A percentile compares a stretch with the other conserved stretches of the same genome.
Conservation (phyloP, 2,329 filamentous ascomycete genomes). For the Phaeophleospora eucalypticola region DNA sequence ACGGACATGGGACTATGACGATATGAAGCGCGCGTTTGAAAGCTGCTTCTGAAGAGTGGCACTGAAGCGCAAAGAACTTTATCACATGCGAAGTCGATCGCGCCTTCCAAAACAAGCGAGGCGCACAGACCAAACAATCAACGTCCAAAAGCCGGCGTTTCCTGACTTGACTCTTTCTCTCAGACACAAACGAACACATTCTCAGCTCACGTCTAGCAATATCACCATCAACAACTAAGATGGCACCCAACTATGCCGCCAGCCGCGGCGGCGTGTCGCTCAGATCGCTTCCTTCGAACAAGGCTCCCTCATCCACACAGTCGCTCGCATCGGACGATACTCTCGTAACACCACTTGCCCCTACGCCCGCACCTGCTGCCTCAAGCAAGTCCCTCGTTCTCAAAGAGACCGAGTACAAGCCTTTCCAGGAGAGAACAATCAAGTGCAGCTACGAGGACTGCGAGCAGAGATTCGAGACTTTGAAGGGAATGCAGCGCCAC, state of each 20-base stretch:
- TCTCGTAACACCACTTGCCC: too few species aligned
- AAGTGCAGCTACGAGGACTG: constrained; percentile 47
- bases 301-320: too few species aligned
- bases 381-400: too few species aligned
- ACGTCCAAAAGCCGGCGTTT: too few species aligned
- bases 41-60: too few species aligned
- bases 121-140: not conserved
- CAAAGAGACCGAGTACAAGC: not conserved
- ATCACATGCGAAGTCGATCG: not conserved
- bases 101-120: not conserved
- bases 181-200: not conserved
- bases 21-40: too few species aligned
- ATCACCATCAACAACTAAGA: not conserved
- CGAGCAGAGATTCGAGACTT: constrained; percentile 41
- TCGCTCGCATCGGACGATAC: too few species aligned
- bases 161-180: not conserved
- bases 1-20: too few species aligned
- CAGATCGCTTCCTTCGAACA: not conserved
- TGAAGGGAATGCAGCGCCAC: constrained; percentile 48
- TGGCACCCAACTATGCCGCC: not conserved
- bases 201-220: not conserved
- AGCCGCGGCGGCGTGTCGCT: not conserved
- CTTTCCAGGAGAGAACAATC: constrained; percentile 20
- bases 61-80: not conserved
- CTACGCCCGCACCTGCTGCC: too few species aligned